Evolutionary conservation across 2,329 filamentous ascomycete species (phyloP), one percentile per base, ranked within the genome.

Genomic region (Beauveria sp.): DNA sequence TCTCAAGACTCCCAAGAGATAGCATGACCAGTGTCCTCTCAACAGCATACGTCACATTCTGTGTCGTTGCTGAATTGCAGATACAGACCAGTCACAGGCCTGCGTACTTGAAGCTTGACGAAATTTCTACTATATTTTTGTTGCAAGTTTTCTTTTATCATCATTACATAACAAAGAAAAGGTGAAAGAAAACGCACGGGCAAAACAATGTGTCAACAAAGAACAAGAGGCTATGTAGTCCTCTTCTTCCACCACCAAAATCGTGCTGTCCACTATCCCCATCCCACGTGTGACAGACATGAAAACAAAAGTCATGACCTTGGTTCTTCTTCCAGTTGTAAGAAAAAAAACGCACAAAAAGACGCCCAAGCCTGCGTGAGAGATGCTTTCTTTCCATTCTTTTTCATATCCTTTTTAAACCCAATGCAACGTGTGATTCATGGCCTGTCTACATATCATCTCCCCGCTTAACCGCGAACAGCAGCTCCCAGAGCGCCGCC

Each of bases 401-500:
- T 41, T 57, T 48, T 52, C 26, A 52, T 41, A 37, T 44, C 37
- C 44, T 46, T 57, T 61, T 46, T 40, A 47, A 47, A 54, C 50
- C 50, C 43, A 60, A 60, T 60, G 58, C 58, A 60, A 60, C 58
- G 50, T 59, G 44, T 47, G 30, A 60, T 54, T 60, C 58, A 37
- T 59, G 58, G 50, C 41, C 48, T 4, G 18, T 53, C 26, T 53
- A 44, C 26, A 51, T 47, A 30, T 47, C 41, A 4, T 48, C 41
- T 40, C 22, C 5, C 40, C 26, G 14, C 50, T 41, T 80, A 87
- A 73, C 82, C 83, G 68, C 85, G 78, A 64, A 88, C 84, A 59
- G 84, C 85, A 67, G 83, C 84, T 68, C 89, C 89, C 74, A 93
- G 77, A 63, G 89, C 90, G 75, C 90, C 90, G 64, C 90, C 90